Percentiles rank a stretch among this genome's conserved stretches.
Conservation (phyloP, 192 early-diverging fungal genomes). For the Backusella australiensis region DNA sequence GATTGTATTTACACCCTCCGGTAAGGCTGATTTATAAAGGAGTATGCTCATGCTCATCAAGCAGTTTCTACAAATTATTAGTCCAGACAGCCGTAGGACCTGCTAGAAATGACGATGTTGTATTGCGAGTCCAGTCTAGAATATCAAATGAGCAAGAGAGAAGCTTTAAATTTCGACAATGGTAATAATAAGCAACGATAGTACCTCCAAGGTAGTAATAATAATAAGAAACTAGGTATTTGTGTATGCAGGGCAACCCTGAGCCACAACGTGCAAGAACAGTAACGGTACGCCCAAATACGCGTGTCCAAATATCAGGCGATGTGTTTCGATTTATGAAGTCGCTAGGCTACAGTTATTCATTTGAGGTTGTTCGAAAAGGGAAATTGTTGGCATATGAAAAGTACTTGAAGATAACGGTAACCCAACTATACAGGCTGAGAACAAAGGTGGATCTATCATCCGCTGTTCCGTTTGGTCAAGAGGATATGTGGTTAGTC, state of each 20-base stretch:
- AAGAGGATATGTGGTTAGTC: conserved; percentile 57
- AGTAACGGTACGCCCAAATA: conserved; percentile 60
- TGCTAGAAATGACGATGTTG: conserved; percentile 69
- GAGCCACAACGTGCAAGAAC: conserved; percentile 64
- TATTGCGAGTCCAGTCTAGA: conserved; percentile 58
- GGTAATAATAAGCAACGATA: conserved; percentile 16
- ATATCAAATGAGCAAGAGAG: conserved; percentile 44
- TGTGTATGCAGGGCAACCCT: conserved; percentile 65
- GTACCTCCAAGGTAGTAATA: neutral
- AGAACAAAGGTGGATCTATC: conserved; percentile 47
- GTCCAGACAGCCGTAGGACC: conserved; percentile 70
- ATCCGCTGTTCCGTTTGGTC: conserved; percentile 39
- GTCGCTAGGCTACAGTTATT: conserved; percentile 64
- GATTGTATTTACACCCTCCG: conserved; percentile 62
- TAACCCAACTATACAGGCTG: conserved; percentile 58
- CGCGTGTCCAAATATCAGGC: conserved; percentile 61
- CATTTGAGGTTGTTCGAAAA: conserved; percentile 62
- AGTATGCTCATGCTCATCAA: neutral
- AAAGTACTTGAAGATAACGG: conserved; percentile 51
- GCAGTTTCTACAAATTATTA: conserved; percentile 7
- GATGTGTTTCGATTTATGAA: conserved; percentile 68
- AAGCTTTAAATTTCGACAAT: conserved; percentile 39
- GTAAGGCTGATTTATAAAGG: conserved; percentile 27
- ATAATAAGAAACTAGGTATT: conserved; percentile 37
- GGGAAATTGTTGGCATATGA: conserved; percentile 64